Conservation (phyloP, 768 basidiomycete species). For the Holtermannia corniformis region DNA sequence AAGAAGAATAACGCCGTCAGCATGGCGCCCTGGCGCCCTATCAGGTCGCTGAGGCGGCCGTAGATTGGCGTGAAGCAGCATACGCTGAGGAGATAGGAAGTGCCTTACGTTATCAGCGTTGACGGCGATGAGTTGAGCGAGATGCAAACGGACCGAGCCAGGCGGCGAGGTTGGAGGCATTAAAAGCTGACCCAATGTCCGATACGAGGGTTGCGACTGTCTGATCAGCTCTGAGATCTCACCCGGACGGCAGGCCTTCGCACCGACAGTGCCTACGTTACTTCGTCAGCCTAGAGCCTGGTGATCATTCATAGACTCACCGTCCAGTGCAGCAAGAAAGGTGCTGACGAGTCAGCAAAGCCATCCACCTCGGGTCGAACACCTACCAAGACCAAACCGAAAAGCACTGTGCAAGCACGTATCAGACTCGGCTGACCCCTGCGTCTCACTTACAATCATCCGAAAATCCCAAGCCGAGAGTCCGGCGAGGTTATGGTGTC, state of each 20-base stretch:
- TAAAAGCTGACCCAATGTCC: slow-evolving; percentile 76
- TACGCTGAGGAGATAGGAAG: slow-evolving; percentile 55
- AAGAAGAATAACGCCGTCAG: slow-evolving; percentile 73
- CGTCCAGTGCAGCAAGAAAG: slow-evolving; percentile 24
- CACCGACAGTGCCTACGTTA: neutral
- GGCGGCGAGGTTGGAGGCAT: slow-evolving; percentile 51
- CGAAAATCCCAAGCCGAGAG: slow-evolving; percentile 23
- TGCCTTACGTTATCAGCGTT: neutral
- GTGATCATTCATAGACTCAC: too few relatives aligned
- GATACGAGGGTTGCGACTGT: slow-evolving; percentile 76
- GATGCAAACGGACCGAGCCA: slow-evolving; percentile 64
- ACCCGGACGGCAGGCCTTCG: neutral
- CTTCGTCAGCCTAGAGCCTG: too few relatives aligned
- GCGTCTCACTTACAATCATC: slow-evolving; percentile 3
- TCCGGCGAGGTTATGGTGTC: slow-evolving; percentile 29
- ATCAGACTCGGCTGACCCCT: neutral
- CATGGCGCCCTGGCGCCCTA: slow-evolving; percentile 69
- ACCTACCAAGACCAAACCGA: slow-evolving; percentile 17
- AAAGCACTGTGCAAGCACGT: slow-evolving; percentile 3
- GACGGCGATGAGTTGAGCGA: neutral
- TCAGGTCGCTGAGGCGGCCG: slow-evolving; percentile 40
- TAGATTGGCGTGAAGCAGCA: slow-evolving; percentile 75
- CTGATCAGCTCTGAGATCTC: slow-evolving; percentile 47
- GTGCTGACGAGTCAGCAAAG: slow-evolving; percentile 3
- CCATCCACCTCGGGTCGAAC: neutral